Conservation (phyloP, 2,329 filamentous ascomycete species). For the Phaeoacremonium minimum region DNA sequence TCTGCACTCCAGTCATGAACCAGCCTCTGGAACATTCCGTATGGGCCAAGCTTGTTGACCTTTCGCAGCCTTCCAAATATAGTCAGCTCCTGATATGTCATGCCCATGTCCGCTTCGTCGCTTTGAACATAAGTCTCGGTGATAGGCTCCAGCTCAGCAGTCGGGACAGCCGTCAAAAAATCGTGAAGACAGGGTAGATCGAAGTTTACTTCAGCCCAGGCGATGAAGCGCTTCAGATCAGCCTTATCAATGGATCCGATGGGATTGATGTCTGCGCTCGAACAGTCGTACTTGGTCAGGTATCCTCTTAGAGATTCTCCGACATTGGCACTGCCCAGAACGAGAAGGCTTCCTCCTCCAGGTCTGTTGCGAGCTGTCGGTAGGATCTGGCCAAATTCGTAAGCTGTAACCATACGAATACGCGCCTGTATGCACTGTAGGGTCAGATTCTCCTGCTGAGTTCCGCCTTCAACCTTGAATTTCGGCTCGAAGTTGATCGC, state of each 20-base stretch:
- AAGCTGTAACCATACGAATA: conserved; percentile 61
- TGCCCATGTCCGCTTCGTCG: conserved; percentile 48
- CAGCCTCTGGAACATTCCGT: conserved; percentile 32
- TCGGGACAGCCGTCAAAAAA: conserved; percentile 56
- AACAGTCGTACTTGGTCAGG: conserved; percentile 68
- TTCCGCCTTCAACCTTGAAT: conserved; percentile 61
- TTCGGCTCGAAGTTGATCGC: conserved; percentile 52
- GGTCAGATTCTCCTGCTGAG: conserved; percentile 56
- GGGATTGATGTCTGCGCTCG: conserved; percentile 44
- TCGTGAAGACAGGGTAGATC: conserved; percentile 59
- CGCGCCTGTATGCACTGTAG: conserved; percentile 67
- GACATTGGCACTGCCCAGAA: conserved; percentile 66
- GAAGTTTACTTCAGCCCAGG: conserved; percentile 56
- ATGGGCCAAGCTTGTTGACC: conserved; percentile 34
- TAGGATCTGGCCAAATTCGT: conserved; percentile 55
- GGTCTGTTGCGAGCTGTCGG: conserved; percentile 52
- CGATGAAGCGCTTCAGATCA: conserved; percentile 68
- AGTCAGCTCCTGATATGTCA: conserved; percentile 44
- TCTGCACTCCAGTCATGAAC: conserved; percentile 38
- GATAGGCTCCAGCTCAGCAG: conserved; percentile 28
- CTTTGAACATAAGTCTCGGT: conserved; percentile 52
- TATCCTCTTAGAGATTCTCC: conserved; percentile 38
- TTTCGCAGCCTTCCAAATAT: conserved; percentile 34
- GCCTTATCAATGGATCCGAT: conserved; percentile 60
- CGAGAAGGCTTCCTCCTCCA: conserved; percentile 56